Base-by-base conservation (phyloP, 1,139 yeast genomes). In the Blastobotrys arbuscula region DNA sequence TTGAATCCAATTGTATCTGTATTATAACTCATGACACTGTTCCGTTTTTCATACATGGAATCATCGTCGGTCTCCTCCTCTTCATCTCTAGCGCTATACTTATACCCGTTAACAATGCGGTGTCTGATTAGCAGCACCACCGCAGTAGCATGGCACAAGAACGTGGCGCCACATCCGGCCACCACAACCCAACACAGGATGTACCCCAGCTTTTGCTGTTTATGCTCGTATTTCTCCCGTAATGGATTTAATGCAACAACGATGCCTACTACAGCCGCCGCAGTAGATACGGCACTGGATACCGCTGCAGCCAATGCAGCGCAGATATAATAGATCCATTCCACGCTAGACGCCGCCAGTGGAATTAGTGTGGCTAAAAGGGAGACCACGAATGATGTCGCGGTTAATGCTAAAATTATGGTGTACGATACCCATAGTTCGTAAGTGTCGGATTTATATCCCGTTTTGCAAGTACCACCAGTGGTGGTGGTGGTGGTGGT, bases 151-250 rank as follows among this genome's bases (percentile, higher is more conserved):
- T 35, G 20, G 20, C 39, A 13, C 4, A 39, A 13, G 10, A 39
- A 20, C 10, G 35, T 8, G 24, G 35, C 28, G 3, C 15, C 42
- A 9, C 21, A 24, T n/a, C 42, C 42, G 5, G 24, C 42, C 2
- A 39, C 42, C 3, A 39, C 30, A 8, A 39, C 20, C 42, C 42
- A 39, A 20, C 23, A 24, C n/a, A 39, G 13, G 10, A 39, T 28
- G 15, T n/a, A 24, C 15, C 42, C 42, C 42, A 28, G 23, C 13
- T 26, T 26, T 6, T 39, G 20, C 12, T 10, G n/a, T 23, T 24
- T 13, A 15, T 28, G 20, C 19, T 21, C 39, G 24, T n/a, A 13
- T 13, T 19, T 16, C 7, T 9, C 9, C 5, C 28, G 16, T 20
- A 23, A 18, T 9, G 41, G 30, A 15, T 20, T 13, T 34, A 28